Base-by-base conservation (phyloP, 2,329 filamentous ascomycete species). In the Cercospora sp. region DNA sequence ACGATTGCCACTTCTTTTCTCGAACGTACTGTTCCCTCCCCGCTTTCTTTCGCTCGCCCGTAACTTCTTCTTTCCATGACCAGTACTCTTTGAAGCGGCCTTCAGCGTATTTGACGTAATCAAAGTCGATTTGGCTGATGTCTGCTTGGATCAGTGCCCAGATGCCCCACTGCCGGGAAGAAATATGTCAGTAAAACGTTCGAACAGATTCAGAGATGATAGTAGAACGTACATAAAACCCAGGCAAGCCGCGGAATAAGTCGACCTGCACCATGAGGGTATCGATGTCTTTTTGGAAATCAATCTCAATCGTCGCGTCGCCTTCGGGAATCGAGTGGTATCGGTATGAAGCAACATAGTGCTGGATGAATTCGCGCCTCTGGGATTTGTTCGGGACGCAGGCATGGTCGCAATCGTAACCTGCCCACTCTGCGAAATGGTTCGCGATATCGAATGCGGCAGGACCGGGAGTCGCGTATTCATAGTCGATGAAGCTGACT, bases 371-470 rank as follows among this genome's bases (percentile, higher is more conserved):
- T 64, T 90, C 88, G 55, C 88, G 87, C 30, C 95, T 90, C 74
- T 94, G 89, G 20, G 88, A 83, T 70, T 86, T 87, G 1, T 92
- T 95, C 5, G 95, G 95, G 66, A 98, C 86, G 73, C 90, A 90
- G 75, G 82, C 88, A 82, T 91, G 94, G 80, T 98, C 93, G 84
- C 95, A 99, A 75, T 97, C 93, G 77, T 97, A 97, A 66, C 95
- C 95, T 68, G 91, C 94, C 94, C 95, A 99, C 82, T 99, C 95
- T 59, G 95, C 93, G 78, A 99, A 97, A 84, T 99, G 95, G 82
- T 99, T 99, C 61, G 94, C 91, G 74, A 99, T 89, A 79, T 99
- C 95, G 80, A 99, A 99, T 1, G 94, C 94, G 3, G 94, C 93
- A 1, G 94, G 94, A 0, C 94, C 94, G 2, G 95, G 94, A 4